Evolutionary conservation across 2,329 filamentous ascomycete species (phyloP), one percentile per base, ranked within the genome.

Genomic region (Thielaviopsis punctulata): DNA sequence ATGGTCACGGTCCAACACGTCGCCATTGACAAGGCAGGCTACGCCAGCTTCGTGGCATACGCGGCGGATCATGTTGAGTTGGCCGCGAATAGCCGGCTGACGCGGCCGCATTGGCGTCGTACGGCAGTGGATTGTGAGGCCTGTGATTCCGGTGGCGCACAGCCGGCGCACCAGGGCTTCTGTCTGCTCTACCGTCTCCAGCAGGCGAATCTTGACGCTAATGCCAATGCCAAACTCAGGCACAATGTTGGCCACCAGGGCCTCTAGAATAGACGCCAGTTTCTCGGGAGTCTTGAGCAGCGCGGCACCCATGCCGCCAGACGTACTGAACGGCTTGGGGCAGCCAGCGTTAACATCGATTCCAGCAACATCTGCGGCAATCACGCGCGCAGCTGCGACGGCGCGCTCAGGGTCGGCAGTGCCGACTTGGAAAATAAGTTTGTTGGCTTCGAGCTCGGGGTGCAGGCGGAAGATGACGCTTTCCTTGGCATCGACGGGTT

Each of bases 271-370:
- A 0, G 81, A 75, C 59, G 81, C 84, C 1, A 98, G 76, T 60
- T 77, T 80, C 58, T 96, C 89, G 0, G 92, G 90, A 0, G 84
- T 90, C 59, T 78, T 79, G 15, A 98, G 75, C 19, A 98, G 75
- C 1, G 89, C 90, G 0, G 92, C 92, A 48, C 92, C 92, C 92
- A 98, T 98, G 48, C 92, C 92, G 55, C 88, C 88, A 57, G 77
- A 77, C 2, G 90, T 95, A 62, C 86, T 94, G 67, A 98, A 98
- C 0, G 90, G 86, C 66, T 98, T 98, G 0, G 92, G 92, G 63
- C 92, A 98, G n/a, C 92, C 92, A 0, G 92, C 88, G 65, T 98
- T 98, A 56, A 98, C 84, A 64, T 96, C 92, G 59, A 98, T 95
- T 55, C 92, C 92, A 0, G 82, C 81, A 2, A 98, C 92, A 66